phyloP scores from a whole-genome alignment of 2,329 filamentous ascomycete species.

The Ascochyta rabiei region DNA sequence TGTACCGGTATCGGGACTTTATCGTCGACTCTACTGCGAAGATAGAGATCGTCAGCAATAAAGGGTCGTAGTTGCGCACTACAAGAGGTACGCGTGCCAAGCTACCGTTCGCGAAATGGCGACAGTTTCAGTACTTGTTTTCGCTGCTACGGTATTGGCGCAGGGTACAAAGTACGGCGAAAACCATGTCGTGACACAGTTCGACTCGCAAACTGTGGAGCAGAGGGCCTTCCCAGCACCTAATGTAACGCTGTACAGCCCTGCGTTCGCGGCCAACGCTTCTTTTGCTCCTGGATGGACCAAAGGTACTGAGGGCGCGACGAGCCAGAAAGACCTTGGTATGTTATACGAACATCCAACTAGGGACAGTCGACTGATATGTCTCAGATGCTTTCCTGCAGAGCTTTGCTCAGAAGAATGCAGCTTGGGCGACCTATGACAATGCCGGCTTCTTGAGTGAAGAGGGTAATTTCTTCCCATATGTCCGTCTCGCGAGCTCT shows the following conservation, averaged over 20 bases:
- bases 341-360: background rate
- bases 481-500: constrained; percentile 35
- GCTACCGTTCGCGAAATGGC: constrained; percentile 6
- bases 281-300: constrained; percentile 37
- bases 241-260: constrained; percentile 38
- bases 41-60: background rate
- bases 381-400: constrained; percentile 32
- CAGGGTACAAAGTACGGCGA: constrained; percentile 40
- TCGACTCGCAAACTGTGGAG: constrained; percentile 42
- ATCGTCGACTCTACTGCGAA: background rate
- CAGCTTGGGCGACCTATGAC: constrained; percentile 39
- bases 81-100: background rate
- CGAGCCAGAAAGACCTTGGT: constrained; percentile 33
- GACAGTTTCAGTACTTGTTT: constrained; percentile 14
- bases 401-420: constrained; percentile 37
- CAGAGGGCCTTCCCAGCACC: constrained; percentile 43
- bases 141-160: constrained; percentile 22
- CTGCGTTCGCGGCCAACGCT: constrained; percentile 38
- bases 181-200: constrained; percentile 34
- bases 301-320: constrained; percentile 42
- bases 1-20: constrained; percentile 20
- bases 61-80: constrained; percentile 2
- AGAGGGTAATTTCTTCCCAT: constrained; percentile 42
- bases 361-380: constrained; percentile 5
- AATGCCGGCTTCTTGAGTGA: constrained; percentile 40